Evolutionary conservation across 257 asterid species (phyloP).

Genomic region (Nicotiana otophora): DNA sequence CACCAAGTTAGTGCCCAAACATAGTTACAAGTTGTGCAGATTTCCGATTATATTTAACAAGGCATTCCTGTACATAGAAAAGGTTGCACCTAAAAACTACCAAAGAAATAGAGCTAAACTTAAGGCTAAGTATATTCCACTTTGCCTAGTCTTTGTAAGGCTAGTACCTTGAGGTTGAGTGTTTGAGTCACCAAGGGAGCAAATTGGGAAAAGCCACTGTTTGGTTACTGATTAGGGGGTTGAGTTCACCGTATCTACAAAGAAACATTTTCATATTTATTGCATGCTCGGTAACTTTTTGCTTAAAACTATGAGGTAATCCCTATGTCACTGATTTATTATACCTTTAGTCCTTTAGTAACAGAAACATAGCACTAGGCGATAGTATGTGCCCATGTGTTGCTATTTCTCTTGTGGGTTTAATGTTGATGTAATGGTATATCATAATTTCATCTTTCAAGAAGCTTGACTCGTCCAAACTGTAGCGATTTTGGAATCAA

Average conservation of each 20-base stretch:
- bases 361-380: neutral
- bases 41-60: too few species aligned
- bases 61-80: too few species aligned
- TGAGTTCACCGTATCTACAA: neutral
- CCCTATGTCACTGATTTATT: neutral
- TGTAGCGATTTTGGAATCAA: neutral
- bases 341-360: neutral
- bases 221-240: neutral
- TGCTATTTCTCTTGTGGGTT: neutral
- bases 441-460: neutral
- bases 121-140: neutral
- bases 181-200: too few species aligned
- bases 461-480: neutral
- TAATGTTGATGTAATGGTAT: neutral
- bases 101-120: too few species aligned
- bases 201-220: too few species aligned
- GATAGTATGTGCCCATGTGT: neutral
- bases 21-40: too few species aligned
- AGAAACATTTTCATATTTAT: neutral
- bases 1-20: too few species aligned
- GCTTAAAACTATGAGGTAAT: neutral
- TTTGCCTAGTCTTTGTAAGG: neutral
- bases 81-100: too few species aligned
- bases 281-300: neutral
- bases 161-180: neutral